Evolutionary conservation across 1,284 basidiomycete genomes (phyloP).

Genomic region (Rhodotorula sp.): DNA sequence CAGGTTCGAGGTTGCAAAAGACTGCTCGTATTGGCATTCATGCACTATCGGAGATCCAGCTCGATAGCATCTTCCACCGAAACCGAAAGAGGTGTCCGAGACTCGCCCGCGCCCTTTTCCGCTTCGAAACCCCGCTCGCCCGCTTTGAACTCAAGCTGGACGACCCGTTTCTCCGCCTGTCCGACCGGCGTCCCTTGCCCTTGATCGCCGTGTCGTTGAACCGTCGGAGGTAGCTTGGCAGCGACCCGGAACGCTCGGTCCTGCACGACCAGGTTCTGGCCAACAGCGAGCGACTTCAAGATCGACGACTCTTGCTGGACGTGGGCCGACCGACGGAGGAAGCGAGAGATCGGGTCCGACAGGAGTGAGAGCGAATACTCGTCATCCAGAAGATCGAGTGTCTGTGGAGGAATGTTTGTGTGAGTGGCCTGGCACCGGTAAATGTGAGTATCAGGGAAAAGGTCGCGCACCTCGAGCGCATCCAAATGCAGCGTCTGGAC

Average conservation of each 20-base stretch:
- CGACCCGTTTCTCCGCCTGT: background rate
- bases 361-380: constrained; percentile 71
- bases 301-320: constrained; percentile 66
- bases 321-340: constrained; percentile 73
- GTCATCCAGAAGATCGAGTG: constrained; percentile 67
- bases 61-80: constrained; percentile 24
- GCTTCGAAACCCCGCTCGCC: constrained; percentile 3
- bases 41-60: constrained; percentile 24
- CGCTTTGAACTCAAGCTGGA: background rate
- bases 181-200: background rate
- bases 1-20: too few species aligned
- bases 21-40: background rate
- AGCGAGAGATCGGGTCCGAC: constrained; percentile 72
- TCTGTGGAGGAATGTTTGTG: constrained; percentile 52
- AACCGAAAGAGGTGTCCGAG: background rate
- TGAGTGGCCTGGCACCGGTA: background rate
- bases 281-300: constrained; percentile 66
- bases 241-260: constrained; percentile 16
- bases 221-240: background rate
- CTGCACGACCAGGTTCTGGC: constrained; percentile 64
- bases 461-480: constrained; percentile 61
- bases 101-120: background rate
- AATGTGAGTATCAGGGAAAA: too few species aligned
- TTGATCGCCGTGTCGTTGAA: background rate
- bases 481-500: constrained; percentile 78